Evolutionary conservation across 305 asterid species (phyloP), one percentile per base, ranked within the genome.

Genomic region (Coffea humblotiana): DNA sequence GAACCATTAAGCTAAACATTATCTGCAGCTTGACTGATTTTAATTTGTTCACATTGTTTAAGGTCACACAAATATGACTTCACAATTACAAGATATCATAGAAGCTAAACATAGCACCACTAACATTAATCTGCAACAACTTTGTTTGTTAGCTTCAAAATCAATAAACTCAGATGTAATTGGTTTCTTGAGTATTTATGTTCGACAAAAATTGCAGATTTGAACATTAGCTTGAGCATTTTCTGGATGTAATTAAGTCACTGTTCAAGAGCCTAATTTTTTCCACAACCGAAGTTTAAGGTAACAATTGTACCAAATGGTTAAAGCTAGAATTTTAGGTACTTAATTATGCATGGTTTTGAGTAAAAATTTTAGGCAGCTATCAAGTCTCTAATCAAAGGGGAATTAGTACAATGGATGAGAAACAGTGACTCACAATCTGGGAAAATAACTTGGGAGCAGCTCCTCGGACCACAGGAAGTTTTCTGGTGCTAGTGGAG

Each of bases 391-490:
- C 56, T 0, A 51, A 11, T 13, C 16, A 51, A 52, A 14, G 60
- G 2, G 16, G 60, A 13, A 2, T 13, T 54, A 54, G 60, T 54
- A 21, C 21, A 54, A 13, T 14, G 40, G 0, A 77, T 74, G 21
- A 23, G 11, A 43, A 37, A 11, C 8, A 49, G 21, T 3, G 11
- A 72, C 98, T 89, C 51, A 91, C 97, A 25, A 83, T 49, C 74
- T 85, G 75, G 67, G 90, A 88, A 27, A 89, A 72, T 11, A 75
- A 72, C 18, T 74, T 82, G 5, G 97, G 93, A 65, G 84, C 77
- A 5, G 71, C 71, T 0, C 88, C 90, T 23, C 43, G 80, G 52
- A 87, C 60, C 52, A 48, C 58, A 2, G 77, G 81, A 72, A 21
- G 80, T 3, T 80, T 80, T 49, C 74, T 75, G 23, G 63, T 63